phyloP scores from a whole-genome alignment of 306 rosid species.

The Ziziphus jujuba region DNA sequence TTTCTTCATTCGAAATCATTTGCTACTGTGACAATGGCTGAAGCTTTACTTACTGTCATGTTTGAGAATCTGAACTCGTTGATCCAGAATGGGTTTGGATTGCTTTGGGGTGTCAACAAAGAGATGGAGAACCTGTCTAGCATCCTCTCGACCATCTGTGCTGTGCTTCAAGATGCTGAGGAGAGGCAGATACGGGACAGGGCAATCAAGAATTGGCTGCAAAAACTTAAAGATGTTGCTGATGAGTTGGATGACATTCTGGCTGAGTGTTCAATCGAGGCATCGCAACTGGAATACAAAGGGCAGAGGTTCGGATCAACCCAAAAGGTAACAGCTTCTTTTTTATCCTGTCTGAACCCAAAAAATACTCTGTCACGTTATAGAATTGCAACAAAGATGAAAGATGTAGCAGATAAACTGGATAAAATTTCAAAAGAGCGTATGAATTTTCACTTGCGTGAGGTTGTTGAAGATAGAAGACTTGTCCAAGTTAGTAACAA shows the following conservation, averaged over 20 bases:
- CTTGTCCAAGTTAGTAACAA: not conserved
- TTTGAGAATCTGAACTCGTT: slow-evolving; percentile 7
- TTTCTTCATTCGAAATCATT: not conserved
- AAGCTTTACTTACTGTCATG: not conserved
- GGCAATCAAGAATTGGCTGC: too few species aligned
- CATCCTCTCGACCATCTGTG: too few species aligned
- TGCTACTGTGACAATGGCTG: slow-evolving; percentile 6
- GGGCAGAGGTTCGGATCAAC: not conserved
- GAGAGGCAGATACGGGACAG: too few species aligned
- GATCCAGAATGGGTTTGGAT: not conserved
- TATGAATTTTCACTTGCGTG: slow-evolving; percentile 19
- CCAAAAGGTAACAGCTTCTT: slow-evolving; percentile 6
- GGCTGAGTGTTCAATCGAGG: too few species aligned
- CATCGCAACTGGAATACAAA: not conserved
- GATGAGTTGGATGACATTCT: too few species aligned
- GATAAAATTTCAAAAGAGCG: slow-evolving; percentile 17
- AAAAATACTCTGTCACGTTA: not conserved
- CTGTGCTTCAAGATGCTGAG: slow-evolving; percentile 23
- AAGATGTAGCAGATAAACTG: not conserved
- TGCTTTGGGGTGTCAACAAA: slow-evolving; percentile 11
- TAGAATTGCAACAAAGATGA: slow-evolving; percentile 9
- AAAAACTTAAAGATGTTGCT: too few species aligned
- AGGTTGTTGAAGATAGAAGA: not conserved
- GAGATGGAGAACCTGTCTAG: slow-evolving; percentile 17
- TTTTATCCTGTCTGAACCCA: not conserved